Percentiles rank a stretch among this genome's conserved stretches.
phyloP scores from a whole-genome alignment of 2,329 filamentous ascomycete genomes.

The Nigrospora oryzae region DNA sequence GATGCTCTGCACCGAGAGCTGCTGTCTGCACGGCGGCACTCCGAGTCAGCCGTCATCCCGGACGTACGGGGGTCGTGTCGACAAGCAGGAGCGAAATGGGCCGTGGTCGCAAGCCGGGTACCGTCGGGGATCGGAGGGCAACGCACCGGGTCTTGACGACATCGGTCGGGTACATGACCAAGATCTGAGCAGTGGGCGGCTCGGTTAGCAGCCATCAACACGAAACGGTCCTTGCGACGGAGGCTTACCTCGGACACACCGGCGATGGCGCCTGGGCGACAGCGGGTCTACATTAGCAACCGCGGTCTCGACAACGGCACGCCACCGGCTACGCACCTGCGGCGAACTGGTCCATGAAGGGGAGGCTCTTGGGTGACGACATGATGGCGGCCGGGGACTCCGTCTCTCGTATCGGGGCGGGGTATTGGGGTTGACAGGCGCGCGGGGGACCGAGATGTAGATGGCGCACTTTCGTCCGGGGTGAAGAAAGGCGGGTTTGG shows the following conservation, averaged over 20 bases:
- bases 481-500: too few relatives aligned
- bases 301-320: conserved; percentile 11
- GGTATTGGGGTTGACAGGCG: too few relatives aligned
- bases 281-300: conserved; percentile 15
- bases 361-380: conserved; percentile 64
- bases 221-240: conserved; percentile 6
- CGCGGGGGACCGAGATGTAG: too few relatives aligned
- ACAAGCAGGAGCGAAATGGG: not conserved
- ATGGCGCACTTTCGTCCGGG: too few relatives aligned
- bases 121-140: conserved; percentile 23
- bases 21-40: not conserved
- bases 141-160: conserved; percentile 98
- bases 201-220: conserved; percentile 10
- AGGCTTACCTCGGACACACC: conserved; percentile 87
- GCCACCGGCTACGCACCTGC: conserved; percentile 54
- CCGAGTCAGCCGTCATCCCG: conserved; percentile 61
- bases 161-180: conserved; percentile 95
- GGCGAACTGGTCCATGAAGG: conserved; percentile 91
- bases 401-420: too few relatives aligned
- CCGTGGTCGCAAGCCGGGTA: too few relatives aligned
- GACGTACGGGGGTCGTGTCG: not conserved
- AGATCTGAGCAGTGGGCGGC: conserved; percentile 49
- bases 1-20: conserved; percentile 30
- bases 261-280: conserved; percentile 68
- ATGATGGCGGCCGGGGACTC: conserved; percentile 33